Evolutionary conservation across 805 yeast species (phyloP).

Genomic region (Candida taoyuanica): DNA sequence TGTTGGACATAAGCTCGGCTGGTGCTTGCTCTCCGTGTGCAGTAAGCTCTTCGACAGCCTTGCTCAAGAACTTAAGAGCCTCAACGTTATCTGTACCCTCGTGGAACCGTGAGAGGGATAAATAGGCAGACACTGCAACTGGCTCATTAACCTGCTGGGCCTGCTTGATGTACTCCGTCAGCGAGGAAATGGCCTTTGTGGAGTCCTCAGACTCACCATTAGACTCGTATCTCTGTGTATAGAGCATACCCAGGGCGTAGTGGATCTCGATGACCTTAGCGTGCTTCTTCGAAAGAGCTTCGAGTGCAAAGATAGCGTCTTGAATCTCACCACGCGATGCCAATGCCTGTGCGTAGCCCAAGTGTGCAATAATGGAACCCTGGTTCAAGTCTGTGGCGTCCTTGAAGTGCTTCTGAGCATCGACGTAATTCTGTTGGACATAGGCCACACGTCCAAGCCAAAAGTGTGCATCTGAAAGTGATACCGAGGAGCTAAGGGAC

Average conservation of each 20-base stretch:
- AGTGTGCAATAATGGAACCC: conserved; percentile 59
- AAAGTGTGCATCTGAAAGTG: conserved; percentile 60
- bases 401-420: conserved; percentile 68
- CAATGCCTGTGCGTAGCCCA: conserved; percentile 86
- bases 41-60: conserved; percentile 50
- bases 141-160: conserved; percentile 57
- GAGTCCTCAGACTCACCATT: conserved; percentile 15
- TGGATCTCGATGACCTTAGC: conserved; percentile 71
- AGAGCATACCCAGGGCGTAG: conserved; percentile 71
- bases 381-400: conserved; percentile 66
- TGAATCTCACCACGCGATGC: conserved; percentile 66
- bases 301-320: conserved; percentile 85
- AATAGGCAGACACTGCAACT: conserved; percentile 56
- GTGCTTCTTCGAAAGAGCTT: conserved; percentile 58
- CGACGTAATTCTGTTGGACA: conserved; percentile 51
- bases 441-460: conserved; percentile 86
- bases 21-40: conserved; percentile 33
- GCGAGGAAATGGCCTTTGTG: conserved; percentile 52
- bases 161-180: conserved; percentile 68
- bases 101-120: conserved; percentile 63
- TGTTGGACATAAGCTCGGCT: conserved; percentile 67
- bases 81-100: conserved; percentile 64
- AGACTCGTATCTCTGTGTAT: conserved; percentile 35
- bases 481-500: conserved; percentile 34
- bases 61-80: conserved; percentile 58